Evolutionary conservation across 768 basidiomycete species (phyloP), one percentile per base, ranked within the genome.

Genomic region (Phanerodontia chrysosporium): DNA sequence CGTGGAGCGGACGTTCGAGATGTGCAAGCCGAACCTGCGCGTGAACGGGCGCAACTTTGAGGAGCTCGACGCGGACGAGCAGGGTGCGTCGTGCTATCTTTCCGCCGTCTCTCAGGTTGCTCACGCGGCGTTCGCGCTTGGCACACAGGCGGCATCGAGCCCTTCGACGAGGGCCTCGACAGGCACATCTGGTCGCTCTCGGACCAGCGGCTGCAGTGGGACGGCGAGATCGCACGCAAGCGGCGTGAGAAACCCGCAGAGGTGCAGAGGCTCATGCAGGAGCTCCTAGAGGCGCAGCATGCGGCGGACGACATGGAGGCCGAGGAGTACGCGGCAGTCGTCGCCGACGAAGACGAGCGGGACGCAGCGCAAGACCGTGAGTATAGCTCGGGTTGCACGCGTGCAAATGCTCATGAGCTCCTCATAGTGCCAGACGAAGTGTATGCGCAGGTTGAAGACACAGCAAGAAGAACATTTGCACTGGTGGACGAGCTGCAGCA

Each of bases 141-240:
- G 16, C 22, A 24, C 16, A 7, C 35, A 69, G 66, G 63, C 39
- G 65, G 56, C 6, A 59, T 84, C 64, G 90, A 94, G 66, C 80
- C 84, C 2, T 96, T 94, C 70, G 92, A 96, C 66, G 92, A 96
- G 71, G 84, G 83, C 1, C 81, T 96, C 30, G 93, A 95, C 69
- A 76, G 90, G 51, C 82, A 83, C 46, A 87, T 95, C 46, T 92
- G 89, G 87, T 86, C 87, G 0, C 71, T 94, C 21, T 85, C 88
- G 44, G 83, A 87, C 62, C 89, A 89, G 51, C 77, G 86, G 29
- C 73, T 92, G 53, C 80, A 86, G 62, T 91, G 84, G 84, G 85
- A 92, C 67, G 84, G 82, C 61, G 80, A 86, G 57, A 80, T 90
- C 39, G 86, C 87, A 24, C 80, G 81, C 51, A 82, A 82, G 58